phyloP scores from a whole-genome alignment of 129 eudicot species.

The Heracleum sosnowskyi region DNA sequence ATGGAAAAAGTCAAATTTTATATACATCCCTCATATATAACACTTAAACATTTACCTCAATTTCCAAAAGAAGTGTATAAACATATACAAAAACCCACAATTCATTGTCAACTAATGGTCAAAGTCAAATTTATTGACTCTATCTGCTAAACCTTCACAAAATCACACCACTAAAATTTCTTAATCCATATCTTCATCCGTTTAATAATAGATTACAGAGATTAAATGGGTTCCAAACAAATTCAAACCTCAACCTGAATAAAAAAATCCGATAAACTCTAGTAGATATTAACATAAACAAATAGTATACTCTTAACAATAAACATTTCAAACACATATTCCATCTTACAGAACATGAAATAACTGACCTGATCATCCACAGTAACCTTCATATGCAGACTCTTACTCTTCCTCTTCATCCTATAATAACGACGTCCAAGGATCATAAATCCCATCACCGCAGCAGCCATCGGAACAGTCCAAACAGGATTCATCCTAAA shows the following conservation, averaged over 20 bases:
- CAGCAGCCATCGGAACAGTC: conserved; percentile 83
- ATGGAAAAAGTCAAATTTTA: background rate
- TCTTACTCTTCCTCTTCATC: conserved; percentile 67
- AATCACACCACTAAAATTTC: background rate
- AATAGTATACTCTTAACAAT: background rate
- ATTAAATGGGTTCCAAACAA: background rate
- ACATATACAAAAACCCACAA: background rate
- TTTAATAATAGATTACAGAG: background rate
- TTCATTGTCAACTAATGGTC: background rate
- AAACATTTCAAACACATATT: background rate
- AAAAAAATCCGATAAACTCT: background rate
- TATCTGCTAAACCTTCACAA: background rate
- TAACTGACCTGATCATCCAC: conserved; percentile 80
- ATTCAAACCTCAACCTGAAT: background rate
- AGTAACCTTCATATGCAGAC: conserved; percentile 56
- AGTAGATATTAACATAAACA: background rate
- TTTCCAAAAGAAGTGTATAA: background rate
- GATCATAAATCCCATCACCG: conserved; percentile 69
- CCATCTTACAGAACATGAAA: background rate
- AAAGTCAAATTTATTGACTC: background rate
- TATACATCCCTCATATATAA: background rate
- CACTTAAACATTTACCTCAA: background rate
- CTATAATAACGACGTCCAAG: conserved; percentile 65
- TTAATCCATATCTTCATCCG: background rate
- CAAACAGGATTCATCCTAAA: conserved; percentile 77